phyloP scores from a whole-genome alignment of 345 rosid species.

The Combretum micranthum region DNA sequence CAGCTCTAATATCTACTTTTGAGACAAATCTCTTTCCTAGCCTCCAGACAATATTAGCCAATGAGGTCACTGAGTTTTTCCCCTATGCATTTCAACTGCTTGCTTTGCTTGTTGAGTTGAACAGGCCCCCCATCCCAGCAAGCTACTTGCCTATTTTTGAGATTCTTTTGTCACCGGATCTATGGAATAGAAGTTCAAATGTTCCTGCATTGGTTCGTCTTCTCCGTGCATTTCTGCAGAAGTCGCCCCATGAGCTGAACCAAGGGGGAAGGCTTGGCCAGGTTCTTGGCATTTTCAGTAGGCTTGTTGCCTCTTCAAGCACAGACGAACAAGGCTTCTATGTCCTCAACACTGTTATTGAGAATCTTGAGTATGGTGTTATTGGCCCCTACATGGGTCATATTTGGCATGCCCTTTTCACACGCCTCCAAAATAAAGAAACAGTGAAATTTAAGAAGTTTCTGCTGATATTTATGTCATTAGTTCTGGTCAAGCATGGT shows the following conservation, averaged over 20 bases:
- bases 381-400: conserved; percentile 49
- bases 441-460: conserved; percentile 71
- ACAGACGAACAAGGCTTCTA: conserved; percentile 94
- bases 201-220: conserved; percentile 99
- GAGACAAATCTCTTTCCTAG: conserved; percentile 79
- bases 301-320: conserved; percentile 62
- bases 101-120: conserved; percentile 91
- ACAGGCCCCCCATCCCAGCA: conserved; percentile 71
- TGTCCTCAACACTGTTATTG: conserved; percentile 82
- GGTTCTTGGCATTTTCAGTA: conserved; percentile 87
- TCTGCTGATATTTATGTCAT: conserved; percentile 80
- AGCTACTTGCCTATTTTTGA: conserved; percentile 79
- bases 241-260: conserved; percentile 70
- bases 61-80: conserved; percentile 86
- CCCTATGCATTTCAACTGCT: conserved; percentile 96
- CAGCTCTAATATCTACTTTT: conserved; percentile 61
- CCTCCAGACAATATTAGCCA: conserved; percentile 65
- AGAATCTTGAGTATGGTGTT: conserved; percentile 65
- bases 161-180: conserved; percentile 74
- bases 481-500: conserved; percentile 89
- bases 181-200: conserved; percentile 83
- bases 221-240: conserved; percentile 96
- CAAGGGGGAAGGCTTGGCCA: conserved; percentile 67
- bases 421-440: conserved; percentile 56
- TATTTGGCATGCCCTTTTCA: conserved; percentile 73